Base-by-base conservation (phyloP, 2,329 filamentous ascomycete genomes). In the Ilyonectria mors-panacis region DNA sequence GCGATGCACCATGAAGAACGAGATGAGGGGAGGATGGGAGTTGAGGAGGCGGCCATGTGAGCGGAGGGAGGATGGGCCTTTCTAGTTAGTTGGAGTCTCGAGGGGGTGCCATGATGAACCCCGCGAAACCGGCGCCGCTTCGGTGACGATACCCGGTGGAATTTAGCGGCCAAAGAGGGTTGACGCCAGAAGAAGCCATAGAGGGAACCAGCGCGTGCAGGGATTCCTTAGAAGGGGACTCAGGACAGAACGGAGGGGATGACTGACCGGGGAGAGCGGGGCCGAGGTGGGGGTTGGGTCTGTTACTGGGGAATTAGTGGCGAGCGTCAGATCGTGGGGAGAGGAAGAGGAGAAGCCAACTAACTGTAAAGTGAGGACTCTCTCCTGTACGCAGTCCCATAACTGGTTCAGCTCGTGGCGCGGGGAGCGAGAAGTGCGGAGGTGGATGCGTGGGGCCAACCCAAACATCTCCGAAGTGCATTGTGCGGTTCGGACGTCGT, bases 211-310 rank as follows among this genome's bases (percentile, higher is more conserved):
- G 6, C 6, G 48, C 21, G n/a, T 13, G 26, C 39, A 47, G 19
- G 44, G 19, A 23, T 23, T 44, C 21, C 26, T 39, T 56, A 28
- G 26, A 30, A 19, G 55, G 23, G 44, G 42, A 45, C n/a, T 19
- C 30, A 26, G 39, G 37, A 42, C 39, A 44, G 59, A 35, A 12
- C 30, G 59, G 26, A 30, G 26, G 26, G 26, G 26, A 26, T 26
- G 26, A 5, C 28, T 17, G 50, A 61, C 50, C 59, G 48, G 59
- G 59, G 59, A 17, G 37, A 26, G 59, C 59, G 59, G 59, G 59
- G 59, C 59, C 59, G 59, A 55, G 35, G 59, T 61, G 59, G 59
- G 59, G 59, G 59, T 33, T 53, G 39, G 39, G 37, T 37, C 35
- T 37, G 35, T 13, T n/a, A 15, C 39, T 42, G 39, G 39, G 39